Percentiles rank a stretch among this genome's conserved stretches.
Evolutionary conservation across 176 grass and related monocot species (phyloP).

Genomic region (Lolium perenne): DNA sequence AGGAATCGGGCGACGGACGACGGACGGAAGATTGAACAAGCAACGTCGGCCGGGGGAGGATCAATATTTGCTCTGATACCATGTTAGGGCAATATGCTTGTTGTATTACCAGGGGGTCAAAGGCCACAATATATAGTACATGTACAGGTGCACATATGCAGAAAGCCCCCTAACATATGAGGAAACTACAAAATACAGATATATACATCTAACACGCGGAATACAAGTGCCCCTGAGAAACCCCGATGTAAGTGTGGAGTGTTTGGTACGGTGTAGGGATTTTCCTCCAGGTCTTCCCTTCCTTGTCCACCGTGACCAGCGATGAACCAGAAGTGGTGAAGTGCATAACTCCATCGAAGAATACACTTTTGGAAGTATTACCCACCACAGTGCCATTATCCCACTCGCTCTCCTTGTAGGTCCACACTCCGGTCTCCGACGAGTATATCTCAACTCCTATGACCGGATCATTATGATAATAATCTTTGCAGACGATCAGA

Average conservation of each 20-base stretch:
- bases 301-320: neutral
- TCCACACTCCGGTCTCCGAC: neutral
- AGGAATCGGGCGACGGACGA: too few relatives aligned
- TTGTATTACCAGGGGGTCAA: too few relatives aligned
- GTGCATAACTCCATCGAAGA: neutral
- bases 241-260: neutral
- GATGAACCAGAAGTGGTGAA: neutral
- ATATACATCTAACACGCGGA: too few relatives aligned
- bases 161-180: too few relatives aligned
- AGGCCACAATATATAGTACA: too few relatives aligned
- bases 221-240: neutral
- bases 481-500: neutral
- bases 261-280: neutral
- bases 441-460: neutral
- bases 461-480: neutral
- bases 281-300: neutral
- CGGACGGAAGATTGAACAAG: too few relatives aligned
- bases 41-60: too few relatives aligned
- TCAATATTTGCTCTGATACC: too few relatives aligned
- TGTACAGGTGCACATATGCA: too few relatives aligned
- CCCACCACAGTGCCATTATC: neutral
- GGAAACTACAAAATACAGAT: too few relatives aligned
- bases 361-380: neutral
- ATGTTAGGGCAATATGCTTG: too few relatives aligned
- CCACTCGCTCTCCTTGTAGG: neutral